Percentiles rank a stretch among this genome's conserved stretches.
These are phyloP conservation scores for Ephemerocybe angulata DNA, from an alignment of 768 basidiomycete genomes.

Conservation along the genomic window DNA sequence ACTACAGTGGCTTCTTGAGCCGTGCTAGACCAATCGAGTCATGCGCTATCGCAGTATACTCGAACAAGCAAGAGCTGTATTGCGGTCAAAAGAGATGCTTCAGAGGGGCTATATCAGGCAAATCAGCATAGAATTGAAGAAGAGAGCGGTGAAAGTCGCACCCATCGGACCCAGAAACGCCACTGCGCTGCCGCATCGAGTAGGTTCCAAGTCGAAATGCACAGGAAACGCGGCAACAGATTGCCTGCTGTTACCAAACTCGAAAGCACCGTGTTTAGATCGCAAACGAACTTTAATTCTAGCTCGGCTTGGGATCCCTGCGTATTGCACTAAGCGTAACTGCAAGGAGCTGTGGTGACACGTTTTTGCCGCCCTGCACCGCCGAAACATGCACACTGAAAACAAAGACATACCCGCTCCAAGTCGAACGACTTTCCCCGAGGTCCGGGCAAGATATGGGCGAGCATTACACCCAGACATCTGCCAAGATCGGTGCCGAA, in stretches of 20 bases:
- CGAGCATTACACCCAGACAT: neutral
- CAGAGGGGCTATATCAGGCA: slow-evolving; percentile 7
- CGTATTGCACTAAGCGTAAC: neutral
- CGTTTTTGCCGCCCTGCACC: slow-evolving; percentile 7
- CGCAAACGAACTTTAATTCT: slow-evolving; percentile 2
- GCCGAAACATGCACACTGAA: neutral
- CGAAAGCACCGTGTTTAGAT: slow-evolving; percentile 9
- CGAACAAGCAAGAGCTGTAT: slow-evolving; percentile 1
- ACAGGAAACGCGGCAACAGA: slow-evolving; percentile 11
- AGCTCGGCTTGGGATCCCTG: neutral
- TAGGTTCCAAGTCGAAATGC: slow-evolving; percentile 7
- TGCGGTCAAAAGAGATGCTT: neutral
- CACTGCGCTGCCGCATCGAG: slow-evolving; percentile 8
- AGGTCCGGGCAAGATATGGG: neutral
- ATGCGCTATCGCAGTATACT: neutral
- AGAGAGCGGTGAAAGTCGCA: slow-evolving; percentile 4
- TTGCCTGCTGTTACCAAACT: slow-evolving; percentile 4
- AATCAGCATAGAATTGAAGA: slow-evolving; percentile 7
- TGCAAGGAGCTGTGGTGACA: neutral
- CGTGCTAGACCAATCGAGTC: neutral
- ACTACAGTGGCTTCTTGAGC: slow-evolving; percentile 1
- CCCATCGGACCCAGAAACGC: slow-evolving; percentile 9
- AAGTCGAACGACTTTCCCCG: neutral
- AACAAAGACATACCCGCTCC: neutral
- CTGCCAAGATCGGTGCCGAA: neutral